Conservation (phyloP, 805 yeast species). For the Starmera amethionina region DNA sequence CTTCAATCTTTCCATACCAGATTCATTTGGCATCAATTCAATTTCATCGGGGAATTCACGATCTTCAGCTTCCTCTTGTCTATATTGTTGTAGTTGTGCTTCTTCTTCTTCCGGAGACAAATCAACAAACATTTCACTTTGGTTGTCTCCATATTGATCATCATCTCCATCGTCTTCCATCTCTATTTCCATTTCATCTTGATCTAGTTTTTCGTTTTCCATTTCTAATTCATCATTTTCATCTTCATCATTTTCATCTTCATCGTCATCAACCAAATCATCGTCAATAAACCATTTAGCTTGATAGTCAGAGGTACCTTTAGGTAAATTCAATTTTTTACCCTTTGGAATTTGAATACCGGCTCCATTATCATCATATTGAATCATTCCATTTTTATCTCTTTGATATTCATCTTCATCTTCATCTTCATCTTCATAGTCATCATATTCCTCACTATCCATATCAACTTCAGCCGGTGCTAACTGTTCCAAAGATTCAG, state of each 20-base stretch:
- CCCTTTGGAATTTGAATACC: conserved; percentile 2
- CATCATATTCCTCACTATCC: conserved; percentile 33
- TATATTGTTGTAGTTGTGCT: conserved; percentile 59
- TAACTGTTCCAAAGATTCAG: conserved; percentile 51
- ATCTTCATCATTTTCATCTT: conserved; percentile 17
- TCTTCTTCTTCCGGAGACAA: conserved; percentile 76
- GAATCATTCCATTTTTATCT: conserved; percentile 4
- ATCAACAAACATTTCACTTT: conserved; percentile 58
- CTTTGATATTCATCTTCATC: conserved; percentile 19
- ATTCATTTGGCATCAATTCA: conserved; percentile 67
- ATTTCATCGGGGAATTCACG: conserved; percentile 93
- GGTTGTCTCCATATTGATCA: conserved; percentile 35
- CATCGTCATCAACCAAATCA: conserved; percentile 26
- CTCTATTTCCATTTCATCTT: conserved; percentile 20
- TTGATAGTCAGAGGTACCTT: conserved; percentile 73
- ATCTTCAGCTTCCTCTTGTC: conserved; percentile 70
- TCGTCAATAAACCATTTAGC: conserved; percentile 72
- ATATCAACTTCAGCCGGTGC: conserved; percentile 44
- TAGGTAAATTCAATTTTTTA: conserved; percentile 44
- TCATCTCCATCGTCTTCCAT: conserved; percentile 31
- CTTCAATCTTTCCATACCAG: conserved; percentile 64
- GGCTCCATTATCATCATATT: conserved; percentile 12
- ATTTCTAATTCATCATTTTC: conserved; percentile 22
- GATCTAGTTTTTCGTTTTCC: conserved; percentile 19
- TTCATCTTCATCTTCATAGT: conserved; percentile 23